Percentiles rank a stretch among this genome's conserved stretches.
Evolutionary conservation across 2,329 filamentous ascomycete species (phyloP).

Genomic region (Neopestalotiopsis rosae): DNA sequence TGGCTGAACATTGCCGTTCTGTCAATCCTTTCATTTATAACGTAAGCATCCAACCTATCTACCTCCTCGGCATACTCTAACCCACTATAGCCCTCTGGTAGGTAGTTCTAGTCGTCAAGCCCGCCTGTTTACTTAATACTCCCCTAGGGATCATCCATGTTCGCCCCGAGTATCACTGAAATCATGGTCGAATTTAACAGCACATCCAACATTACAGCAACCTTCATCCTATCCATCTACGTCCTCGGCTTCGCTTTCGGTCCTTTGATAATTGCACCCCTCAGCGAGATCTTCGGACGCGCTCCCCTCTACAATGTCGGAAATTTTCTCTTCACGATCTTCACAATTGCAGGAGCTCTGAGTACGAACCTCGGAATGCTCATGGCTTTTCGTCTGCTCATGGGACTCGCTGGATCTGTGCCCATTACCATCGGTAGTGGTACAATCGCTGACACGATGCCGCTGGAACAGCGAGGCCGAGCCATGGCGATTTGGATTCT

Average conservation of each 20-base stretch:
- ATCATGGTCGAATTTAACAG: conserved; percentile 39
- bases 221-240: conserved; percentile 63
- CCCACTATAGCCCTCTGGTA: background rate
- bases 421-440: conserved; percentile 55
- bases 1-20: conserved; percentile 38
- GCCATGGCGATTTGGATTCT: background rate
- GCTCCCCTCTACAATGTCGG: conserved; percentile 44
- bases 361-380: conserved; percentile 41
- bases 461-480: conserved; percentile 30
- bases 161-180: background rate
- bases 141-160: background rate
- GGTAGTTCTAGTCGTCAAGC: background rate
- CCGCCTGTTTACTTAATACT: background rate
- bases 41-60: conserved; percentile 55
- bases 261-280: conserved; percentile 50
- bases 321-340: background rate
- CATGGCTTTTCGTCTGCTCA: conserved; percentile 53
- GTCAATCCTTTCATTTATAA: conserved; percentile 29
- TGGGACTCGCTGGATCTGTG: conserved; percentile 47
- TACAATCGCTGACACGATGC: conserved; percentile 55
- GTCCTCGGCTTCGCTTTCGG: conserved; percentile 58
- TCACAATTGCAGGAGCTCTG: conserved; percentile 36
- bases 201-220: conserved; percentile 47
- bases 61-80: conserved; percentile 33
- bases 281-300: conserved; percentile 51